Percentiles rank a stretch among this genome's conserved stretches.
These are phyloP conservation scores for Chrysanthemum makinoi DNA, from an alignment of 129 eudicot species.

Conservation along the genomic window DNA sequence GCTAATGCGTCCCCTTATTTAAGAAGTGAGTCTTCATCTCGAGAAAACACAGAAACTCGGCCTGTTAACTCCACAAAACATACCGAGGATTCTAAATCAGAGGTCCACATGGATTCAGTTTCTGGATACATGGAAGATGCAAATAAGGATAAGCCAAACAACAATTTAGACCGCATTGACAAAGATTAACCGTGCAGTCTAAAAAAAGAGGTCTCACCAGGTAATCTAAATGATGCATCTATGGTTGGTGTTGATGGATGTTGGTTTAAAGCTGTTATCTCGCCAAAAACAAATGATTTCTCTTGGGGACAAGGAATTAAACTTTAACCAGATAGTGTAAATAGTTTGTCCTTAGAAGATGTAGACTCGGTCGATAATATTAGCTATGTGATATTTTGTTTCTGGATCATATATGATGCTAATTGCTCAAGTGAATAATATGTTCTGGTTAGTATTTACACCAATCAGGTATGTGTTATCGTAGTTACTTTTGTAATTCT, in stretches of 20 bases:
- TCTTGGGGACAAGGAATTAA: constrained; percentile 13
- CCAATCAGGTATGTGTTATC: constrained; percentile 39
- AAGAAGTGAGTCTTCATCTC: constrained; percentile 1
- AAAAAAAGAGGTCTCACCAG: constrained; percentile 9
- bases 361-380: constrained; percentile 42
- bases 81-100: constrained; percentile 27
- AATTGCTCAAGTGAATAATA: constrained; percentile 25
- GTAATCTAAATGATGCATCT: constrained; percentile 15
- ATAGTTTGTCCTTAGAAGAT: constrained; percentile 28
- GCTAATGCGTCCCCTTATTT: not conserved
- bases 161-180: constrained; percentile 8
- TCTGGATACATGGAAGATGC: constrained; percentile 27
- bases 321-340: constrained; percentile 19
- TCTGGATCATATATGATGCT: constrained; percentile 20
- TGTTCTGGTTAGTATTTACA: constrained; percentile 24
- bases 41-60: constrained; percentile 28
- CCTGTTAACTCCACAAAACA: constrained; percentile 30
- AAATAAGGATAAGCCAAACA: constrained; percentile 19
- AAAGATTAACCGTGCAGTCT: constrained; percentile 17
- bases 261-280: constrained; percentile 20
- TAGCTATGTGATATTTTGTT: constrained; percentile 30
- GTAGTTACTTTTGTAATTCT: not conserved
- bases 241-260: constrained; percentile 12
- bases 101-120: constrained; percentile 27
- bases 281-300: constrained; percentile 7